These are phyloP conservation scores for Penicillium waksmanii DNA, from an alignment of 495 filamentous ascomycete species.

Conservation along the genomic window DNA sequence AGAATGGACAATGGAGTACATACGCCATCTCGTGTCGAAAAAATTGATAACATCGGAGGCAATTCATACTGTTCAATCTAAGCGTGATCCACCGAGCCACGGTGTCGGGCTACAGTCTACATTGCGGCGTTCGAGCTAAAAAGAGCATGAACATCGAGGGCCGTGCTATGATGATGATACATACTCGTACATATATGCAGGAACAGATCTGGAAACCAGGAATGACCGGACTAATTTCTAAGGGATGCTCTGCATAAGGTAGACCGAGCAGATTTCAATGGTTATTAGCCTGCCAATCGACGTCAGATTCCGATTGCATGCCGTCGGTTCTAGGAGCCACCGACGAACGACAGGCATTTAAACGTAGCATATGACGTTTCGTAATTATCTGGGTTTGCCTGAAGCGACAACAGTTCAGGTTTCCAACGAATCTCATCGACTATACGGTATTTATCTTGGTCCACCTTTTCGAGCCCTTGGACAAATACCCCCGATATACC, in stretches of 20 bases:
- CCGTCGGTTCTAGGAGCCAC: background rate
- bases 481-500: background rate
- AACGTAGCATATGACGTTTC: background rate
- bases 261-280: background rate
- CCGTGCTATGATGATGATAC: background rate
- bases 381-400: no score
- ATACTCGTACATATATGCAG: background rate
- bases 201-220: background rate
- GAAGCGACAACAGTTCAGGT: no score
- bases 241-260: background rate
- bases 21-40: constrained; percentile 31
- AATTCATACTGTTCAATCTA: constrained; percentile 36
- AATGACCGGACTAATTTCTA: background rate
- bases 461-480: no score
- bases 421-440: no score
- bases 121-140: constrained; percentile 10
- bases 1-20: constrained; percentile 45
- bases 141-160: background rate
- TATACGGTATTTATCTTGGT: background rate
- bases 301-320: background rate
- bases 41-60: constrained; percentile 29
- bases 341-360: background rate
- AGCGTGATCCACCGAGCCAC: constrained; percentile 38
- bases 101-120: constrained; percentile 30
- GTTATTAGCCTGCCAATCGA: background rate